Percentiles rank a stretch among this genome's conserved stretches.
phyloP scores from a whole-genome alignment of 331 rosid species.

The Quercus lobata region DNA sequence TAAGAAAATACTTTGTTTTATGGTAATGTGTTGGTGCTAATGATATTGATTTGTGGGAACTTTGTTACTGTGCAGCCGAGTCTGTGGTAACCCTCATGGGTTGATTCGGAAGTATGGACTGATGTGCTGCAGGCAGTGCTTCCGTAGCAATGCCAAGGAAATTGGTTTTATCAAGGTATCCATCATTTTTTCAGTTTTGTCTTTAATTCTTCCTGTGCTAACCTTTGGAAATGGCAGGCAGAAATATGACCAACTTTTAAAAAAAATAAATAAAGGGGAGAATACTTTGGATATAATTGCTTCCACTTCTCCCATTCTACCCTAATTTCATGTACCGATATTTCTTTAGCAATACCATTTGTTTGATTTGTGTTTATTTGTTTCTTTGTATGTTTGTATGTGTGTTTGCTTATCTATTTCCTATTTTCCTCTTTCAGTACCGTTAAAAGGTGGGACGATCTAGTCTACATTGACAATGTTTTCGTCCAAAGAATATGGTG shows the following conservation, averaged over 20 bases:
- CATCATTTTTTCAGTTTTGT: neutral
- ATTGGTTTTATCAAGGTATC: conserved; percentile 56
- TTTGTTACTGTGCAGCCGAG: conserved; percentile 36
- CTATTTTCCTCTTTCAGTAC: conserved; percentile 24
- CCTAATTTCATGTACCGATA: neutral
- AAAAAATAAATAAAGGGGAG: neutral
- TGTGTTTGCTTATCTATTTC: neutral
- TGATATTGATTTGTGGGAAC: neutral
- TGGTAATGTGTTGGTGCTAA: neutral
- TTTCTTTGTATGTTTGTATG: neutral
- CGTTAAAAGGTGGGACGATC: conserved; percentile 21
- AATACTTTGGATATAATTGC: neutral
- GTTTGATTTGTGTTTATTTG: no score
- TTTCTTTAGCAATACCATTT: neutral
- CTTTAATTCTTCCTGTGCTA: neutral
- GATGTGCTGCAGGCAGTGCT: conserved; percentile 64
- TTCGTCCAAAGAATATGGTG: conserved; percentile 8
- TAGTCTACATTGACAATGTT: neutral
- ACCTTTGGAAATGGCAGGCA: neutral
- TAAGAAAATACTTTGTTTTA: neutral
- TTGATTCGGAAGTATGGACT: conserved; percentile 52
- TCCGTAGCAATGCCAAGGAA: conserved; percentile 65
- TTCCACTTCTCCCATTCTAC: neutral
- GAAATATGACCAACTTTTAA: neutral
- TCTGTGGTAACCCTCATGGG: conserved; percentile 60